Conservation (phyloP, 129 eudicot species). For the Oenanthe sinensis region DNA sequence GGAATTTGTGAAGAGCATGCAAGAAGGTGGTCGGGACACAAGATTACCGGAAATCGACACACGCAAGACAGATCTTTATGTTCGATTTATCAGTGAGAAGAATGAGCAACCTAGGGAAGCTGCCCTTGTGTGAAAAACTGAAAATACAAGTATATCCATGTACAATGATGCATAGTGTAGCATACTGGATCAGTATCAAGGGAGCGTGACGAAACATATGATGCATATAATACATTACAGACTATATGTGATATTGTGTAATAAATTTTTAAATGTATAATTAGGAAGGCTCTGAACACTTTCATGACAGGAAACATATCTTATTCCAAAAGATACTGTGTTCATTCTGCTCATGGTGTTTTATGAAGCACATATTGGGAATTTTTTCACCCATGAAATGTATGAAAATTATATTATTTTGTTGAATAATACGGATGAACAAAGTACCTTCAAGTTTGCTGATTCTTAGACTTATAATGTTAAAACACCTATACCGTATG, state of each 20-base stretch:
- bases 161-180: not conserved
- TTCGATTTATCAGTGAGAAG: conserved; percentile 44
- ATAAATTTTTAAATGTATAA: not conserved
- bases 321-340: not conserved
- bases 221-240: conserved; percentile 6
- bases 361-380: not conserved
- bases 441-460: not conserved
- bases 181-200: not conserved
- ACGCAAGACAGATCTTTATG: conserved; percentile 59
- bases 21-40: conserved; percentile 50
- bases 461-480: not conserved
- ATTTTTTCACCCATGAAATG: not conserved
- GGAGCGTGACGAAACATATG: not conserved
- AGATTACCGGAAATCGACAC: conserved; percentile 51
- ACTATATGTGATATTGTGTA: not conserved
- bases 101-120: conserved; percentile 29
- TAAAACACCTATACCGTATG: not conserved
- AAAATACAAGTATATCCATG: not conserved
- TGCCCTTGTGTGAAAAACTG: conserved; percentile 39
- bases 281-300: not conserved
- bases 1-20: conserved; percentile 70
- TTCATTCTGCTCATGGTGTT: not conserved
- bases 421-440: not conserved
- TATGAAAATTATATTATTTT: not conserved
- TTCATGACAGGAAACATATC: not conserved